Evolutionary conservation across 202 grass and related monocot species (phyloP).

Genomic region (Zoysia matrella): DNA sequence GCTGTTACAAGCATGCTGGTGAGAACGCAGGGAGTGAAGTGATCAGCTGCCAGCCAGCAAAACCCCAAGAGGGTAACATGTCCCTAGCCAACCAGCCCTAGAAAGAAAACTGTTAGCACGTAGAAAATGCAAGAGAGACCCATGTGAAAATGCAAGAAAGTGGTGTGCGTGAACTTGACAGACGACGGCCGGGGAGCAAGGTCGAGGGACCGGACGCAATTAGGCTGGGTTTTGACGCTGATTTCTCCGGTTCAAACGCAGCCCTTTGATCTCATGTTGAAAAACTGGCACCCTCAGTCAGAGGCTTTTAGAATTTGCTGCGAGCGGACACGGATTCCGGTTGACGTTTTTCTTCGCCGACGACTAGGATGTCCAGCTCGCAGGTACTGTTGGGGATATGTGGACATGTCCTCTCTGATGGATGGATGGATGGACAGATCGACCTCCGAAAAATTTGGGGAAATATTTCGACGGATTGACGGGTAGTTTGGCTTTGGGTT

Average conservation of each 20-base stretch:
- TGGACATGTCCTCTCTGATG: constrained; percentile 11
- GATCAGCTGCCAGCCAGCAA: not conserved
- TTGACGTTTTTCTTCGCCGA: constrained; percentile 47
- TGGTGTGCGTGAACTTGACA: not conserved
- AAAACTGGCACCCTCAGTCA: constrained; percentile 34
- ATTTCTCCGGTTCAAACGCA: constrained; percentile 1
- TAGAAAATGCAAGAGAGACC: not conserved
- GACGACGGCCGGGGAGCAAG: not conserved
- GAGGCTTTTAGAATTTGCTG: constrained; percentile 20
- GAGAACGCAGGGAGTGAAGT: not conserved
- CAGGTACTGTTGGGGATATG: not conserved
- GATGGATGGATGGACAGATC: not conserved
- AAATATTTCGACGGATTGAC: constrained; percentile 16
- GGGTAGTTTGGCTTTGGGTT: constrained; percentile 42
- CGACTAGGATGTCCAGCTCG: constrained; percentile 6
- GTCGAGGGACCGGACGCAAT: not conserved
- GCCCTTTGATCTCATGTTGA: not conserved
- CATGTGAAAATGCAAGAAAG: constrained; percentile 10
- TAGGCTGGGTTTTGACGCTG: not conserved
- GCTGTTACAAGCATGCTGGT: not conserved
- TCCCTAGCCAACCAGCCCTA: not conserved
- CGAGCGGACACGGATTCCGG: constrained; percentile 28
- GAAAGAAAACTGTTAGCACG: not conserved
- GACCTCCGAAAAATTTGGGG: constrained; percentile 16
- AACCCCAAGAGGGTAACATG: not conserved